Evolutionary conservation across 208 protist species (phyloP).

Genomic region (Acanthamoeba triangularis): DNA sequence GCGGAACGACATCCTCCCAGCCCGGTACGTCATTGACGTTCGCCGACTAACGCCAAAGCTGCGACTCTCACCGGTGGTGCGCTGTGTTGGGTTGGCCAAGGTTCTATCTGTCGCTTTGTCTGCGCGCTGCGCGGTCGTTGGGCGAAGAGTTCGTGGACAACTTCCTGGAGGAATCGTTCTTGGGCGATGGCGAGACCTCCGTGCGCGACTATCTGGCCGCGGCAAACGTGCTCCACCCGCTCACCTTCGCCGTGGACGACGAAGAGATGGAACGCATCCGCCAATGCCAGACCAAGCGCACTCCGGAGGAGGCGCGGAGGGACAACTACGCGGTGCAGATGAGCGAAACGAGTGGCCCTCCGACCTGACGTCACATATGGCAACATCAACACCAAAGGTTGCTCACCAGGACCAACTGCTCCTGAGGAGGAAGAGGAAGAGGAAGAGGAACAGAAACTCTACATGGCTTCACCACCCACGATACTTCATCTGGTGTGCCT

Average conservation of each 20-base stretch:
- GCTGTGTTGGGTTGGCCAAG: neutral
- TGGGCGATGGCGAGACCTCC: neutral
- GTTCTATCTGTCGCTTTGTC: constrained; percentile 10
- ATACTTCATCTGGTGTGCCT: too few species aligned
- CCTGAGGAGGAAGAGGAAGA: too few species aligned
- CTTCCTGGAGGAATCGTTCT: neutral
- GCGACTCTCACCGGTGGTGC: neutral
- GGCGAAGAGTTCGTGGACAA: constrained; percentile 18
- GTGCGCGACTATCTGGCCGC: neutral
- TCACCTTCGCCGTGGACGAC: neutral
- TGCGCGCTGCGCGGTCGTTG: neutral
- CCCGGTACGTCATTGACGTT: neutral
- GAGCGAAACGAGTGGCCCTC: neutral
- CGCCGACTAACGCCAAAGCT: neutral
- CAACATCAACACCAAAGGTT: too few species aligned
- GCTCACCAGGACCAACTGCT: too few species aligned
- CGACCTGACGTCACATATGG: too few species aligned
- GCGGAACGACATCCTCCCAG: neutral
- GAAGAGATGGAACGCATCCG: neutral
- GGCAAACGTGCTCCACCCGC: neutral
- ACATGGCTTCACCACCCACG: too few species aligned
- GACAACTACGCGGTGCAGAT: constrained; percentile 45
- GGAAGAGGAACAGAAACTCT: too few species aligned
- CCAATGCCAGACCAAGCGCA: neutral
- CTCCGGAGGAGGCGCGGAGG: neutral